Percentiles rank a stretch among this genome's conserved stretches.
These are phyloP conservation scores for Xylaria acuta DNA, from an alignment of 495 filamentous ascomycete genomes.

Conservation along the genomic window DNA sequence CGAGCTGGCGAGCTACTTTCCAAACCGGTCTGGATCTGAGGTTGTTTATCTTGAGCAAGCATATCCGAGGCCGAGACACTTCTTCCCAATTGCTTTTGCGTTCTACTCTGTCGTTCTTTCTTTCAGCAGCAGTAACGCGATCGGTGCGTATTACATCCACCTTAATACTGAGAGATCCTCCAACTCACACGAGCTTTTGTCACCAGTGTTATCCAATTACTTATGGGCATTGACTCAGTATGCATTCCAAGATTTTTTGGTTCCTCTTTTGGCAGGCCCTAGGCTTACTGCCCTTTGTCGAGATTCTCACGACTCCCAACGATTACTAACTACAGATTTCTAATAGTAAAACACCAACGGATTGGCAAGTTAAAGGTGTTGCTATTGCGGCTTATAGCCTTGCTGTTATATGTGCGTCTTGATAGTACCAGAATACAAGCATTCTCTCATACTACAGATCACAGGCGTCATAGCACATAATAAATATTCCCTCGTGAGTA, in stretches of 20 bases:
- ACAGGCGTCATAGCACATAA: conserved; percentile 61
- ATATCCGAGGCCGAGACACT: conserved; percentile 65
- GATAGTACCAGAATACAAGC: background rate
- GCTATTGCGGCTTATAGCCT: conserved; percentile 66
- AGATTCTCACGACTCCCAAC: background rate
- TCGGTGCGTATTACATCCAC: conserved; percentile 45
- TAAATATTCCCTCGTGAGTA: conserved; percentile 52
- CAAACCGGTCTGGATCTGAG: conserved; percentile 68
- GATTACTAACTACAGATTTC: background rate
- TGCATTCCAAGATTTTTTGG: conserved; percentile 27
- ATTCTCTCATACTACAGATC: background rate
- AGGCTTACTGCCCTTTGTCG: background rate
- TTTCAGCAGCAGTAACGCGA: conserved; percentile 68
- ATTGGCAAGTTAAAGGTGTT: conserved; percentile 68
- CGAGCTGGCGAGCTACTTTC: conserved; percentile 67
- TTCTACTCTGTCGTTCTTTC: conserved; percentile 65
- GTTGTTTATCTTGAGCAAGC: conserved; percentile 72
- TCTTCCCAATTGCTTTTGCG: conserved; percentile 67
- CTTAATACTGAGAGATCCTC: background rate
- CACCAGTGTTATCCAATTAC: conserved; percentile 25
- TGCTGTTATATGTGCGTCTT: conserved; percentile 52
- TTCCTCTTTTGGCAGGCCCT: background rate
- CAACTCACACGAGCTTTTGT: background rate
- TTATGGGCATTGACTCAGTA: conserved; percentile 59
- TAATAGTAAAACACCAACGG: conserved; percentile 53